Conservation (phyloP, 1,139 yeast genomes). For the Suhomyces terraborum region DNA sequence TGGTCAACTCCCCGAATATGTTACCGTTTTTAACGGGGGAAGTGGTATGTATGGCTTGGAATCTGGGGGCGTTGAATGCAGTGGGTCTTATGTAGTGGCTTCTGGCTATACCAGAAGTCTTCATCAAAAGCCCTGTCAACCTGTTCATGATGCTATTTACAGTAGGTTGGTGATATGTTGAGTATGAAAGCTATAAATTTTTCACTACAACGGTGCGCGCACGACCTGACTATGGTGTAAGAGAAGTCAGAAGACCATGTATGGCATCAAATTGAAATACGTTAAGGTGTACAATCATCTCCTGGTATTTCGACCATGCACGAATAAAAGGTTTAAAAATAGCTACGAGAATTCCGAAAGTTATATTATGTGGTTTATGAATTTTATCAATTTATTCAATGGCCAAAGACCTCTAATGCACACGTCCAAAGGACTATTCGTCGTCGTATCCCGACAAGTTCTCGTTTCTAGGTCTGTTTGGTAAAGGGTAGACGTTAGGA, state of each 20-base stretch:
- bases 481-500: conserved; percentile 71
- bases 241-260: no score
- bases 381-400: conserved; percentile 2
- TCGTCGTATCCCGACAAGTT: conserved; percentile 60
- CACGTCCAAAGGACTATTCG: conserved; percentile 20
- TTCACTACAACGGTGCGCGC: conserved; percentile 5
- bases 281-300: background rate
- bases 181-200: conserved; percentile 5
- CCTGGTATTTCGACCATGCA: no score
- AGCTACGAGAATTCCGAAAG: background rate
- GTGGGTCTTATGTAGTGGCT: conserved; percentile 7
- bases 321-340: no score
- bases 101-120: conserved; percentile 6
- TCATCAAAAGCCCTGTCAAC: conserved; percentile 11
- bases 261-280: background rate
- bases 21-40: conserved; percentile 19
- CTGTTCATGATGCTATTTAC: conserved; percentile 14
- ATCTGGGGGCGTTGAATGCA: conserved; percentile 2
- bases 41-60: conserved; percentile 14
- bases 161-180: conserved; percentile 7
- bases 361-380: conserved; percentile 5
- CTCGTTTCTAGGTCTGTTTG: conserved; percentile 55
- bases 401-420: conserved; percentile 12
- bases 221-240: conserved; percentile 6
- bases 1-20: conserved; percentile 34